Conservation (phyloP, 257 asterid species). For the Solanum habrochaites region DNA sequence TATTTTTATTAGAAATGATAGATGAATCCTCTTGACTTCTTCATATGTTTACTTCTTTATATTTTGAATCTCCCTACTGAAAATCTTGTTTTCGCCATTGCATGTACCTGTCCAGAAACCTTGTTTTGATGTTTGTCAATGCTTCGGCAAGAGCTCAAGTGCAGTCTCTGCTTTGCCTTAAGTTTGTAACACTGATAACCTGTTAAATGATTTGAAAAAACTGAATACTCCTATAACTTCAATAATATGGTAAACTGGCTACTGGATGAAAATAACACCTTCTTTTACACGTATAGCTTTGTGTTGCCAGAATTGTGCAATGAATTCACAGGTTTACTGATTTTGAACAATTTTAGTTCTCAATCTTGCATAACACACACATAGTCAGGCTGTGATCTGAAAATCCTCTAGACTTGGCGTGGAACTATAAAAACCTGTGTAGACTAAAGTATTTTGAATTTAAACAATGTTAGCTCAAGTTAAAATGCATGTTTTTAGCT, state of each 20-base stretch:
- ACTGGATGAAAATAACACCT: not conserved
- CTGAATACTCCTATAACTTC: not conserved
- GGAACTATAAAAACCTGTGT: not conserved
- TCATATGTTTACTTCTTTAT: not conserved
- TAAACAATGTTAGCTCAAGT: not conserved
- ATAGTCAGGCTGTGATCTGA: not conserved
- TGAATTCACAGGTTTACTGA: not conserved
- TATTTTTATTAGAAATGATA: not conserved
- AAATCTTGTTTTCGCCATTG: not conserved
- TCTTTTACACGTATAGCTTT: not conserved
- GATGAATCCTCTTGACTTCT: not conserved
- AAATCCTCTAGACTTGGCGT: not conserved
- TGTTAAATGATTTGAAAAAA: not conserved
- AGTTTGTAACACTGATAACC: not conserved
- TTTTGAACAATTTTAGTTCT: not conserved
- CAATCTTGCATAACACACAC: not conserved
- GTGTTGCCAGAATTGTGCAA: not conserved
- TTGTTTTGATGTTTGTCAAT: not conserved
- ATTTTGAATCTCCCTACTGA: not conserved
- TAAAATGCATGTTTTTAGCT: not conserved
- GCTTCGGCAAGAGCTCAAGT: not conserved
- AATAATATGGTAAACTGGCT: not conserved
- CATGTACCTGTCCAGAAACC: not conserved
- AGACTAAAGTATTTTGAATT: not conserved
- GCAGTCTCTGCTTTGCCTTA: not conserved